phyloP scores from a whole-genome alignment of 768 basidiomycete species.

The Suillus spraguei region DNA sequence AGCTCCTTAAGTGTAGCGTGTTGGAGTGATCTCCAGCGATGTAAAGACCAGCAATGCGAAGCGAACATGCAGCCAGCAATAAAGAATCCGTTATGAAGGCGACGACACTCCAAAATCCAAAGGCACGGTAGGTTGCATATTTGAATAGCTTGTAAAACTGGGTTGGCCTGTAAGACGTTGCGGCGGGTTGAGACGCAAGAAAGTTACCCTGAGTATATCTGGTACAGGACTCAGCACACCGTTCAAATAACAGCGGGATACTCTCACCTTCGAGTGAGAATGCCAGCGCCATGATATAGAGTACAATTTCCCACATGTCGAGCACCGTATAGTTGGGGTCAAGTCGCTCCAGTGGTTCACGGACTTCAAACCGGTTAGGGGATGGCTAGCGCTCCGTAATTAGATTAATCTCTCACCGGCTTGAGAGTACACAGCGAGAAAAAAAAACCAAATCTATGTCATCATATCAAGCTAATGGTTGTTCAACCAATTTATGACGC shows the following conservation, averaged over 20 bases:
- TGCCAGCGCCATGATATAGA: constrained; percentile 79
- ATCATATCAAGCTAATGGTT: background rate
- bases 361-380: constrained; percentile 45
- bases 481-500: background rate
- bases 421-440: constrained; percentile 81
- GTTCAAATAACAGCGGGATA: constrained; percentile 41
- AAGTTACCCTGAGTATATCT: constrained; percentile 29
- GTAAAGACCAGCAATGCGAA: constrained; percentile 65
- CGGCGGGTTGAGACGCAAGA: background rate
- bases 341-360: constrained; percentile 74
- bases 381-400: constrained; percentile 3
- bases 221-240: constrained; percentile 34
- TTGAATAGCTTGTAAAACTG: constrained; percentile 73
- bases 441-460: constrained; percentile 58
- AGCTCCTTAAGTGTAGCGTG: constrained; percentile 63
- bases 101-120: constrained; percentile 78
- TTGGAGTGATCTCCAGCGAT: constrained; percentile 37
- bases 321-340: constrained; percentile 55
- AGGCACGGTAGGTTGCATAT: constrained; percentile 79
- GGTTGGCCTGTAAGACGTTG: background rate
- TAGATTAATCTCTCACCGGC: constrained; percentile 57
- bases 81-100: constrained; percentile 74
- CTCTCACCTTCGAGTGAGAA: constrained; percentile 78
- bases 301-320: constrained; percentile 77
- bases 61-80: constrained; percentile 69